Conservation (phyloP, 2,329 filamentous ascomycete genomes). For the Blastomyces silverae region DNA sequence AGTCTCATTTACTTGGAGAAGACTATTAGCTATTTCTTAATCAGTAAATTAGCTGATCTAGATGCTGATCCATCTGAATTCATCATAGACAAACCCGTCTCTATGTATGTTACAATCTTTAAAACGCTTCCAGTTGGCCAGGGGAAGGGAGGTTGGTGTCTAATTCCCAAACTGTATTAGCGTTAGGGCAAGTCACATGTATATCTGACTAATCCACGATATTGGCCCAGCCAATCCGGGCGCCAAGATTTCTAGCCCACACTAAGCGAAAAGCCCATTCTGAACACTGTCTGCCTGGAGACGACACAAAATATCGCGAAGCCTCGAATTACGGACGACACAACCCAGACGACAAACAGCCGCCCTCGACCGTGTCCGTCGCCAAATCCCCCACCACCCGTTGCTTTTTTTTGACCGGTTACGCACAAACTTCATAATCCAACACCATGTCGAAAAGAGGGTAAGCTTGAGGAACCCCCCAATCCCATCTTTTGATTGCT, state of each 20-base stretch:
- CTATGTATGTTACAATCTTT: too few species aligned
- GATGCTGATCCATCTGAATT: too few species aligned
- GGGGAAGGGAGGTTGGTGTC: too few species aligned
- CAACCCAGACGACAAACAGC: constrained; percentile 17
- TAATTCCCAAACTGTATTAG: constrained; percentile 25
- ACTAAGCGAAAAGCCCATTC: constrained; percentile 39
- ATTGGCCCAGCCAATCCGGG: background rate
- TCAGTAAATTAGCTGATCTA: too few species aligned
- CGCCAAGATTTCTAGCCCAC: constrained; percentile 42
- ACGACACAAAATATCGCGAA: constrained; percentile 10
- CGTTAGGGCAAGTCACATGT: constrained; percentile 33
- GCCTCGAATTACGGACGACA: constrained; percentile 15
- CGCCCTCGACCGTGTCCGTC: background rate
- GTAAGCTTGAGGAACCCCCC: constrained; percentile 31
- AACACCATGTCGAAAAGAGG: constrained; percentile 48
- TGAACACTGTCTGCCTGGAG: constrained; percentile 24
- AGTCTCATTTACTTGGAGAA: too few species aligned
- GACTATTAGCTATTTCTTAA: too few species aligned
- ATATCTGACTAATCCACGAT: constrained; percentile 4
- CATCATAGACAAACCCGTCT: too few species aligned
- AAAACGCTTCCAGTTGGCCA: too few species aligned
- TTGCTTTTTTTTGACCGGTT: constrained; percentile 33
- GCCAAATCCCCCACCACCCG: constrained; percentile 25
- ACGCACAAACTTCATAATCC: constrained; percentile 31
- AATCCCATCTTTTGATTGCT: constrained; percentile 8